Conservation (phyloP, 495 filamentous ascomycete genomes). For the Parmelia sp. region DNA sequence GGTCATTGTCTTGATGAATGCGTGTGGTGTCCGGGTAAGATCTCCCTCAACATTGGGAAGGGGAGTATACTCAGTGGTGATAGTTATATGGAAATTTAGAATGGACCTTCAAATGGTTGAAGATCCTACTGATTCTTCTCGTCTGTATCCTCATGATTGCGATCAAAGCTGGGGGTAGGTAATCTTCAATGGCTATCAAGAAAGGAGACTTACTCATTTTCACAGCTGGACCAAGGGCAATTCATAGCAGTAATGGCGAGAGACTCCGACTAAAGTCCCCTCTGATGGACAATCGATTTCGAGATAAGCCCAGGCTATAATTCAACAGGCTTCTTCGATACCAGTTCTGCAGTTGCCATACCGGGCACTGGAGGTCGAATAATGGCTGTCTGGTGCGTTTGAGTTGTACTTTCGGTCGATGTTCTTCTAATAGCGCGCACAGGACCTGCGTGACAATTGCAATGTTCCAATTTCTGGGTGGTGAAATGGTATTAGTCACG, state of each 20-base stretch:
- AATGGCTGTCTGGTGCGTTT: conserved; percentile 28
- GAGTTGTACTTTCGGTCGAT: neutral
- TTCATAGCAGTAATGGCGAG: conserved; percentile 7
- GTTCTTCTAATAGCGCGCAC: neutral
- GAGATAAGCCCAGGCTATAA: conserved; percentile 25
- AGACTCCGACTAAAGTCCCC: neutral
- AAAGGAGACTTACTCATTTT: conserved; percentile 4
- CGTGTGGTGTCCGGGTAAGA: conserved; percentile 28
- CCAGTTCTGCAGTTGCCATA: conserved; percentile 14
- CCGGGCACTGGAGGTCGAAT: conserved; percentile 25
- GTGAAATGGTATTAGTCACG: conserved; percentile 39
- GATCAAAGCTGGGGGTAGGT: conserved; percentile 29
- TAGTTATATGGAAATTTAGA: conserved; percentile 33
- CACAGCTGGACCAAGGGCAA: conserved; percentile 21
- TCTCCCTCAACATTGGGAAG: neutral
- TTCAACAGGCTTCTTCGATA: conserved; percentile 23
- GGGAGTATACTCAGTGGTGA: neutral
- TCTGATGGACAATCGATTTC: conserved; percentile 12
- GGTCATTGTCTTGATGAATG: conserved; percentile 27
- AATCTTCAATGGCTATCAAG: neutral
- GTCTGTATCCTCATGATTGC: conserved; percentile 27
- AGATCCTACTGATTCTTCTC: conserved; percentile 27
- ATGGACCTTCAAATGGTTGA: conserved; percentile 30
- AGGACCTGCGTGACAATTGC: conserved; percentile 39
- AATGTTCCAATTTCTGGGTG: conserved; percentile 40